These are phyloP conservation scores for Gomphus bonarii DNA, from an alignment of 1,284 basidiomycete species.

Conservation along the genomic window DNA sequence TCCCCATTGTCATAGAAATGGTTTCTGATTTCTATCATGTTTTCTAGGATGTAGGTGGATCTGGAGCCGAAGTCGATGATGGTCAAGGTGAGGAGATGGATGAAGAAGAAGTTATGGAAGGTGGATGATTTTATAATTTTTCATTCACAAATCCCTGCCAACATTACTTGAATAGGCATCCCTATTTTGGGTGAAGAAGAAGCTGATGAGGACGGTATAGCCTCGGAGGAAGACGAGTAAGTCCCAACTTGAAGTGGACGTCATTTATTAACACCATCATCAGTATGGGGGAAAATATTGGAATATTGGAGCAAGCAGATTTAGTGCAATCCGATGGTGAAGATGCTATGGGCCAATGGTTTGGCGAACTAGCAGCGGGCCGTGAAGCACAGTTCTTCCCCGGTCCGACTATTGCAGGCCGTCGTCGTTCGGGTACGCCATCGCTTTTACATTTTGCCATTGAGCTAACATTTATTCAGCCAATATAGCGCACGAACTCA, in stretches of 20 bases:
- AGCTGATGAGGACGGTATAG: constrained; percentile 27
- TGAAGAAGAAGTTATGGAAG: constrained; percentile 38
- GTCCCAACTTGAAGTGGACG: constrained; percentile 26
- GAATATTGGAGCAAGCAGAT: constrained; percentile 33
- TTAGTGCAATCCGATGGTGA: constrained; percentile 26
- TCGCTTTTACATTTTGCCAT: constrained; percentile 4
- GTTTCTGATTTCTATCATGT: background rate
- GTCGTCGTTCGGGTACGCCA: constrained; percentile 38
- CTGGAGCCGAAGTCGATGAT: constrained; percentile 27
- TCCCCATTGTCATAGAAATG: constrained; percentile 1
- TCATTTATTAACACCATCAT: constrained; percentile 11
- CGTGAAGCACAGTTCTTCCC: constrained; percentile 31
- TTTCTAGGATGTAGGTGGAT: constrained; percentile 47
- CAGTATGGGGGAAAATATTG: constrained; percentile 42
- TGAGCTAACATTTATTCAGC: constrained; percentile 18
- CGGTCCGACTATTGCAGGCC: constrained; percentile 26
- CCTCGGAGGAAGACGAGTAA: constrained; percentile 37
- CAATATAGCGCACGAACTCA: constrained; percentile 36
- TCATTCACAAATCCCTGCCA: background rate
- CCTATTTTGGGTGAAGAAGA: constrained; percentile 27
- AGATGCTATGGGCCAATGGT: constrained; percentile 37
- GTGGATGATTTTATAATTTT: background rate
- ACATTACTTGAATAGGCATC: constrained; percentile 25
- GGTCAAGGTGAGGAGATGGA: constrained; percentile 30
- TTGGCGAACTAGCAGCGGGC: constrained; percentile 8